phyloP scores from a whole-genome alignment of 345 rosid species.

The Syzygium aromaticum region DNA sequence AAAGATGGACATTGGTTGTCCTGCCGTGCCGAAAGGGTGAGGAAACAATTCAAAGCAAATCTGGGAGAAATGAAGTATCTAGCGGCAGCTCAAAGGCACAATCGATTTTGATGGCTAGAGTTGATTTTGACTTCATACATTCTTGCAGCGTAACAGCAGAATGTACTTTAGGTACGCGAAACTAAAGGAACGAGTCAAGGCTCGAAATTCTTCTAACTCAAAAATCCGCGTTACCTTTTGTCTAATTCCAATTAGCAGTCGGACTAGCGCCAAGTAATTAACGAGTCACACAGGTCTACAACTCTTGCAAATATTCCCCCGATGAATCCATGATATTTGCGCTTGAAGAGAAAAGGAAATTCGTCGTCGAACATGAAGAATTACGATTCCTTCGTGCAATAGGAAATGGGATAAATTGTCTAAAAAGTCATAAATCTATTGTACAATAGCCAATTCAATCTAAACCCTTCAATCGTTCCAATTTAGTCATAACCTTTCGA shows the following conservation, averaged over 20 bases:
- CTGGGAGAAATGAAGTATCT: neutral
- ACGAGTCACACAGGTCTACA: too few relatives aligned
- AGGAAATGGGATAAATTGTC: too few relatives aligned
- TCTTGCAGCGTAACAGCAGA: neutral
- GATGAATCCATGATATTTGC: too few relatives aligned
- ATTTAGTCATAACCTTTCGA: too few relatives aligned
- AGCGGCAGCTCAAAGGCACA: neutral
- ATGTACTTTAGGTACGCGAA: neutral
- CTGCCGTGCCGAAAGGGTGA: neutral
- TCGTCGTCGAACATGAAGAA: too few relatives aligned
- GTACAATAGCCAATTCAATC: too few relatives aligned
- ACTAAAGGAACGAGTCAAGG: neutral
- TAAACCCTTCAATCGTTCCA: too few relatives aligned
- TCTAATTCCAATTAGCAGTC: neutral
- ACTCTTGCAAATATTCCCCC: too few relatives aligned
- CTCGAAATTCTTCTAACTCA: neutral
- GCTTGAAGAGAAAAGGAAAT: too few relatives aligned
- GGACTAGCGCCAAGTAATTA: too few relatives aligned
- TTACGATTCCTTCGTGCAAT: too few relatives aligned
- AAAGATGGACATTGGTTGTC: neutral
- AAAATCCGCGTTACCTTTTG: rapidly evolving
- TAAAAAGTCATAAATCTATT: too few relatives aligned
- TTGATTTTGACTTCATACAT: neutral
- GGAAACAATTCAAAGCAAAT: neutral
- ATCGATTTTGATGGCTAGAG: neutral